Percentiles rank a stretch among this genome's conserved stretches.
These are phyloP conservation scores for Sporisorium reilianum DNA, from an alignment of 1,284 basidiomycete genomes.

Conservation along the genomic window DNA sequence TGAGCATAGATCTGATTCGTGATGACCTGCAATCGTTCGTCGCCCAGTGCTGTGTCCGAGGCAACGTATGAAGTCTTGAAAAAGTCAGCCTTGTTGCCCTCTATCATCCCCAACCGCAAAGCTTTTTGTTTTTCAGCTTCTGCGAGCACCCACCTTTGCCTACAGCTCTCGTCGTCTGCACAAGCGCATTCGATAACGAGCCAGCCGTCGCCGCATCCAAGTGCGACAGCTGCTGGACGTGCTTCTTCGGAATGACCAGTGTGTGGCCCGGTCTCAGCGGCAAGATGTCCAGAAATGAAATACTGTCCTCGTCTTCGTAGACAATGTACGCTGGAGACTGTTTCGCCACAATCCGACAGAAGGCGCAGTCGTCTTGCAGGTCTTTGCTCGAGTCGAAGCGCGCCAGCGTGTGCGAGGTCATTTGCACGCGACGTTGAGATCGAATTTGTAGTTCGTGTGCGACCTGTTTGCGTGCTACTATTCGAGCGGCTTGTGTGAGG, in stretches of 20 bases:
- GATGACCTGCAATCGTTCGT: slow-evolving; percentile 58
- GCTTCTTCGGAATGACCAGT: slow-evolving; percentile 51
- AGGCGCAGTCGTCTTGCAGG: slow-evolving; percentile 43
- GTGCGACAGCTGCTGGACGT: slow-evolving; percentile 29
- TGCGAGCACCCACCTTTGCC: slow-evolving; percentile 35
- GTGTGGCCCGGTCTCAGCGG: slow-evolving; percentile 74
- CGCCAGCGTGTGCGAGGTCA: slow-evolving; percentile 49
- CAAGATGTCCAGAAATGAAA: slow-evolving; percentile 81
- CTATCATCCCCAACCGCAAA: background rate
- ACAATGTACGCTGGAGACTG: slow-evolving; percentile 37
- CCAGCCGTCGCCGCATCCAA: slow-evolving; percentile 28
- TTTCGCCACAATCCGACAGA: slow-evolving; percentile 38
- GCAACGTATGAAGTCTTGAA: background rate
- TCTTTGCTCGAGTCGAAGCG: slow-evolving; percentile 37
- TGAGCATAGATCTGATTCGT: slow-evolving; percentile 80
- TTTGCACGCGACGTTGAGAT: background rate
- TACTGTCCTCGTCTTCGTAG: slow-evolving; percentile 73
- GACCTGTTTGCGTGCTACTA: no score
- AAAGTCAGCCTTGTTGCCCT: background rate
- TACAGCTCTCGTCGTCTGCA: slow-evolving; percentile 41
- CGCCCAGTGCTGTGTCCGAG: slow-evolving; percentile 40
- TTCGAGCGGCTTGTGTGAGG: background rate
- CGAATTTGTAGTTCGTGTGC: background rate
- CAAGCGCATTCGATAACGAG: slow-evolving; percentile 37
- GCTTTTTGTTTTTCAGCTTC: no score